Conservation (phyloP, 1,284 basidiomycete genomes). For the Sporisorium reilianum region DNA sequence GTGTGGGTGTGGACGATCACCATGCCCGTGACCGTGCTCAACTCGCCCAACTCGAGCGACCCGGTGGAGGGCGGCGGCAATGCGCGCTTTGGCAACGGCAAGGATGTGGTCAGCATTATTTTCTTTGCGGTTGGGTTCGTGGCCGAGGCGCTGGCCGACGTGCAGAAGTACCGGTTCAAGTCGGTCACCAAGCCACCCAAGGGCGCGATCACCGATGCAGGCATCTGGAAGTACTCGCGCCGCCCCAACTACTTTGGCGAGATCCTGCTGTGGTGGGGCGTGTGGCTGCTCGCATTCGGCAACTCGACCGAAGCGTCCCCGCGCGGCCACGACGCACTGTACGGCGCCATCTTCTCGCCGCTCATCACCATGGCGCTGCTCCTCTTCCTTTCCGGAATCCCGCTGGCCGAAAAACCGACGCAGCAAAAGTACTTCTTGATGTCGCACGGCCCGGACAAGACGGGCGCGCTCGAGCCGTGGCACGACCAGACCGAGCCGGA, state of each 20-base stretch:
- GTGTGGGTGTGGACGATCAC: constrained; percentile 63
- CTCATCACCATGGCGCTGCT: constrained; percentile 62
- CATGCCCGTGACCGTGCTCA: constrained; percentile 59
- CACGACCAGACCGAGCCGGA: constrained; percentile 55
- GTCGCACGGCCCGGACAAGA: constrained; percentile 67
- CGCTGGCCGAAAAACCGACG: constrained; percentile 79
- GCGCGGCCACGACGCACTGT: constrained; percentile 47
- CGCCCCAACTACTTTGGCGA: constrained; percentile 84
- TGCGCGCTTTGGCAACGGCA: constrained; percentile 49
- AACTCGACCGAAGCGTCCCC: constrained; percentile 24
- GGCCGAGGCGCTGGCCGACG: constrained; percentile 76
- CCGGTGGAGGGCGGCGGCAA: constrained; percentile 43
- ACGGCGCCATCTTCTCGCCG: constrained; percentile 61
- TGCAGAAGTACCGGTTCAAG: constrained; percentile 73
- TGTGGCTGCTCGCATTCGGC: constrained; percentile 53
- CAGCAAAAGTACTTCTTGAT: constrained; percentile 78
- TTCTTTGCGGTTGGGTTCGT: constrained; percentile 77
- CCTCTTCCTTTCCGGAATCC: constrained; percentile 76
- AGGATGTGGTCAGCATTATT: constrained; percentile 79
- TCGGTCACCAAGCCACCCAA: constrained; percentile 47
- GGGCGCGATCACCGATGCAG: constrained; percentile 60
- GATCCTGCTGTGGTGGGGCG: constrained; percentile 71
- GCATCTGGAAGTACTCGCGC: constrained; percentile 55
- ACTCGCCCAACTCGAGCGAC: constrained; percentile 55
- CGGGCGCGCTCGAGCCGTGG: constrained; percentile 38